Conservation (phyloP, 768 basidiomycete genomes). For the Suillus lakei region DNA sequence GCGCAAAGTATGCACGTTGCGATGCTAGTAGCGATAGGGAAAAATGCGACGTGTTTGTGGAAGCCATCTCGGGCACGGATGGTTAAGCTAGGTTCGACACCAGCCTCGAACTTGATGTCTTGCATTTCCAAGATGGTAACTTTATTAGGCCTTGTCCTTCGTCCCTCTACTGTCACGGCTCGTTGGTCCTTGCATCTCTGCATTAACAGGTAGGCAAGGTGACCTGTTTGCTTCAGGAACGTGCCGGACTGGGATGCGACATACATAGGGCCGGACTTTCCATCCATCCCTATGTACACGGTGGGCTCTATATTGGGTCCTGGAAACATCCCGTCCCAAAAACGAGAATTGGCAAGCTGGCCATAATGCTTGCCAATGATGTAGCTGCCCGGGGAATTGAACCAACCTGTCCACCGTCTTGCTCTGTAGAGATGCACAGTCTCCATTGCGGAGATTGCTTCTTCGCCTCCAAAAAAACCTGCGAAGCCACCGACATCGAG, state of each 20-base stretch:
- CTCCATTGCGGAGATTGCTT: constrained; percentile 43
- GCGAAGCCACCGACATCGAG: constrained; percentile 39
- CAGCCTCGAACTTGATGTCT: constrained; percentile 9
- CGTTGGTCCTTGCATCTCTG: constrained; percentile 17
- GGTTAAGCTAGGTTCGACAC: constrained; percentile 4
- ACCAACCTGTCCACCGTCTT: constrained; percentile 40
- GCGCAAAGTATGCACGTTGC: constrained; percentile 28
- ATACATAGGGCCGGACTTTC: constrained; percentile 31
- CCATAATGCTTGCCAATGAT: constrained; percentile 38
- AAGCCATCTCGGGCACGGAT: constrained; percentile 11
- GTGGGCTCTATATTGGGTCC: constrained; percentile 32
- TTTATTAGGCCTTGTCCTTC: constrained; percentile 21
- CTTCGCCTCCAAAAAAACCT: constrained; percentile 44
- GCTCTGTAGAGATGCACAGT: constrained; percentile 37
- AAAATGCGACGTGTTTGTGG: constrained; percentile 13
- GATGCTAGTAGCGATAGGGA: constrained; percentile 33
- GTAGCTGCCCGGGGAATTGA: constrained; percentile 43
- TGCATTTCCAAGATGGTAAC: constrained; percentile 28
- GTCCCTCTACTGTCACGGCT: constrained; percentile 13
- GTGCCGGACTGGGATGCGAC: constrained; percentile 33
- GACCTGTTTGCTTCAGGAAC: constrained; percentile 32
- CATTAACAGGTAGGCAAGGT: constrained; percentile 36
- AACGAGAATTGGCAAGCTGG: constrained; percentile 28
- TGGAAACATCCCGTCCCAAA: constrained; percentile 39
- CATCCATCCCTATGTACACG: constrained; percentile 32